Base-by-base conservation (phyloP, 2,329 filamentous ascomycete species). In the Cryphonectria radicalis region DNA sequence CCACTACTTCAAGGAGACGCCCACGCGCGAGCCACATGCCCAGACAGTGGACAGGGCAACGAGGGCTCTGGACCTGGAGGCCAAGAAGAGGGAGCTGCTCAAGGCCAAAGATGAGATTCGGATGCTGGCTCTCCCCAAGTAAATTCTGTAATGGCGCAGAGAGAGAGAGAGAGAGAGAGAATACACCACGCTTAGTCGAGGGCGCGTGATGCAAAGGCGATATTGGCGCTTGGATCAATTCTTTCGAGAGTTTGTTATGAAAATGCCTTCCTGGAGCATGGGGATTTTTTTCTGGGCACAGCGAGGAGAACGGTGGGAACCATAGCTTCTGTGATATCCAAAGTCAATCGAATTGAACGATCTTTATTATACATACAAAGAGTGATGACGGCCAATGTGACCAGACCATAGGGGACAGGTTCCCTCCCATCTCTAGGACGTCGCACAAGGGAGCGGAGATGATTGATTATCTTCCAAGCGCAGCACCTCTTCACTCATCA, bases 61-160 rank as follows among this genome's bases (percentile, higher is more conserved):
- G 71, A 79, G 81, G 55, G 78, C 78, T 22, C 78, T 77, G 71
- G 81, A 83, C 63, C 80, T 88, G 55, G 84, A 85, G 67, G 80
- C 81, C 50, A 81, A 81, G 40, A 89, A 88, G 81, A 79, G 77
- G 72, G 81, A 85, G 46, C 79, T 88, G 22, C 80, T 85, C 22
- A 80, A 80, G 63, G 80, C 80, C 43, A 80, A 81, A 68, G 77
- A 75, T 37, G 73, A 77, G 57, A 71, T 77, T 37, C 63, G 66
- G 4, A 59, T 50, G n/a, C 69, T 69, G 53, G 62, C 62, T 17
- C 66, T 46, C 10, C 40, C 66, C 14, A 67, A 59, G 19, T 71
- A 62, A 68, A 37, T 55, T n/a, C 43, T 32, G 8, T 7, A n/a
- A 28, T 7, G 22, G 40, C 8, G 17, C n/a, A 40, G 28, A 28